Evolutionary conservation across 164 flowering plant species (phyloP), one percentile per base, ranked within the genome.

Genomic region (Sextonia rubra): DNA sequence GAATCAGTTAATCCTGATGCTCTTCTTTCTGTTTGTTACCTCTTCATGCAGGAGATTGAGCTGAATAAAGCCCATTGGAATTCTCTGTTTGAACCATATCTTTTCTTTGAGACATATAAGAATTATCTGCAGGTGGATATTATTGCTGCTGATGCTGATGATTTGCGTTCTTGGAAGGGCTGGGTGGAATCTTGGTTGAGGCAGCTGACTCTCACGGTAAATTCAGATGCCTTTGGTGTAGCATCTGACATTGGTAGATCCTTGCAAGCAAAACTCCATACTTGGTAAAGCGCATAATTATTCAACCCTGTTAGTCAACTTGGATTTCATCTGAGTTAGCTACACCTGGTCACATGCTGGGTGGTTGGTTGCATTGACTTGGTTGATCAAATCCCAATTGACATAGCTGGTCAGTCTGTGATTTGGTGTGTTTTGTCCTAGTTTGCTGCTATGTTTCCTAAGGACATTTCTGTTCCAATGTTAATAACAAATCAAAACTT

Each of bases 171-270:
- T 44, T 93, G 99, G 99, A 96, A 85, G 81, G 99, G 98, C 24
- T 96, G 99, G 97, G 99, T 93, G 25, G 99, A 96, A 78, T 96
- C 99, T 20, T 87, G 99, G 67, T 77, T 96, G 48, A 87, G 98
- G 71, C 98, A 86, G 82, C 80, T 96, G 64, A 93, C 94, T 32
- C 72, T 93, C 74, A 93, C 80, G 98, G 99, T 93, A 79, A 75
- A 74, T 37, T 37, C 44, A 37, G 80, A 6, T 75, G 56, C 60
- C 66, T 56, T 55, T 69, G 44, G 18, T 15, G 25, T 20, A 32
- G 27, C 22, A 24, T 61, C 12, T 61, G 27, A n/a, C 12, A 2
- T 24, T 22, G 27, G 8, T 18, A 61, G 64, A 22, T 22, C 12
- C 22, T 61, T 24, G 27, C 18, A 61, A 22, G 27, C 18, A 61